Conservation (phyloP, 2,329 filamentous ascomycete genomes). For the Zasmidium citrigriseum region DNA sequence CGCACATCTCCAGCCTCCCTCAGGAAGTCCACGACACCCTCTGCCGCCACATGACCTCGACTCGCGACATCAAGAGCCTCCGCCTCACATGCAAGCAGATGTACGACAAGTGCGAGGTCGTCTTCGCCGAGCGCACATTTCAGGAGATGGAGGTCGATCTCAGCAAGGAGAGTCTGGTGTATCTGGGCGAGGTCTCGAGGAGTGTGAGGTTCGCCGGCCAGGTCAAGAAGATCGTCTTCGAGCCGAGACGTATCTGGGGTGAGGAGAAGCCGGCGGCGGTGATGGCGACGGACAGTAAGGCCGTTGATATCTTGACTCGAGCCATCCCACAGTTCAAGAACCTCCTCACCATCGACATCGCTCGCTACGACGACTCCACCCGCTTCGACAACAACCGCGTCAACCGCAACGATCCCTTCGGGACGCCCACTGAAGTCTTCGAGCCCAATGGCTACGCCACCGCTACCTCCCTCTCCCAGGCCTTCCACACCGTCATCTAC, state of each 20-base stretch:
- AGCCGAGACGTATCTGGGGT: neutral
- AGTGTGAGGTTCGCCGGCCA: neutral
- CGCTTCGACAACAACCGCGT: neutral
- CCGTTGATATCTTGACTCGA: too few relatives aligned
- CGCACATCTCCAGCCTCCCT: neutral
- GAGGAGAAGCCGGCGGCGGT: neutral
- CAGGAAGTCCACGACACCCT: constrained; percentile 7
- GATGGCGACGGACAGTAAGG: too few relatives aligned
- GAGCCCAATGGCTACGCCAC: neutral
- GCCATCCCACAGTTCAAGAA: too few relatives aligned
- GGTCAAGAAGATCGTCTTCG: constrained; percentile 4
- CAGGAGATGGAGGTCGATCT: constrained; percentile 7
- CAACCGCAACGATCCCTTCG: too few relatives aligned
- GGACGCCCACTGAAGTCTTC: too few relatives aligned
- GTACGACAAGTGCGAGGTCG: neutral
- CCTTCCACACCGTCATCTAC: constrained; percentile 2
- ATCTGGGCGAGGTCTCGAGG: constrained; percentile 1
- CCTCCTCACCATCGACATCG: neutral
- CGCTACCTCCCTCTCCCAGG: neutral
- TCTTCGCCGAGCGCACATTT: constrained; percentile 3
- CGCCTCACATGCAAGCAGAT: constrained; percentile 1
- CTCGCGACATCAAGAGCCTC: neutral
- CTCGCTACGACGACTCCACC: neutral
- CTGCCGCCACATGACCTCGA: neutral
- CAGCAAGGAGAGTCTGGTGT: neutral